phyloP scores from a whole-genome alignment of 2,329 filamentous ascomycete species.

The Ceratocystis alfenasii region DNA sequence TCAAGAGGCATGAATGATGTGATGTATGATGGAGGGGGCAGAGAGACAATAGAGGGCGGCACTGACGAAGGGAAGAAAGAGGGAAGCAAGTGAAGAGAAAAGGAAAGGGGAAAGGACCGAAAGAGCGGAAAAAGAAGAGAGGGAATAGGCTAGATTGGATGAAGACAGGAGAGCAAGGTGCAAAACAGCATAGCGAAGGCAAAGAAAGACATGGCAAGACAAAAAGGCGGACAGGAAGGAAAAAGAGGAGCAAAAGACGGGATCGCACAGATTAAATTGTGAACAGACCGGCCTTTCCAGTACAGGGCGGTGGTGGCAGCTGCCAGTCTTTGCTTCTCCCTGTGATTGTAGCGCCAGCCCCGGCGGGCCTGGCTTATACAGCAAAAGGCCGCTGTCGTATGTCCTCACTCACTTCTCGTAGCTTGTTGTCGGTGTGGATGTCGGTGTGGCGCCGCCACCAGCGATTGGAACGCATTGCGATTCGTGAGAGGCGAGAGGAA shows the following conservation, averaged over 20 bases:
- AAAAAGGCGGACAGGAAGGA: not conserved
- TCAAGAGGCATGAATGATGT: too few relatives aligned
- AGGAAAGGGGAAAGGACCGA: not conserved
- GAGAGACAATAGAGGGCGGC: not conserved
- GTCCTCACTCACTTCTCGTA: not conserved
- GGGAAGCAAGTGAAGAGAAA: not conserved
- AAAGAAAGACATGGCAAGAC: not conserved
- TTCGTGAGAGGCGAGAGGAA: too few relatives aligned
- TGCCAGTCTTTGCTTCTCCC: not conserved
- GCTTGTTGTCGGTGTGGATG: too few relatives aligned
- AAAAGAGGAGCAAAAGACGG: not conserved
- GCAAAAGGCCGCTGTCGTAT: not conserved
- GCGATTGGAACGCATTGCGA: too few relatives aligned
- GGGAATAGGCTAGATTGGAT: not conserved
- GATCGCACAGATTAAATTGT: not conserved
- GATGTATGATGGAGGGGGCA: not conserved
- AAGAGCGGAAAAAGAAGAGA: not conserved
- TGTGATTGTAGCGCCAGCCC: not conserved
- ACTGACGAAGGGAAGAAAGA: not conserved
- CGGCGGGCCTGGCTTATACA: not conserved
- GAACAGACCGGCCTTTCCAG: not conserved
- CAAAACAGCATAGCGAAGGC: not conserved
- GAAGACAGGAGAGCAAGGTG: not conserved
- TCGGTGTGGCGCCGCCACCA: too few relatives aligned
- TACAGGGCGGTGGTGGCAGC: constrained; percentile 6